Percentiles rank a stretch among this genome's conserved stretches.
phyloP scores from a whole-genome alignment of 345 rosid genomes.

The Salix viminalis region DNA sequence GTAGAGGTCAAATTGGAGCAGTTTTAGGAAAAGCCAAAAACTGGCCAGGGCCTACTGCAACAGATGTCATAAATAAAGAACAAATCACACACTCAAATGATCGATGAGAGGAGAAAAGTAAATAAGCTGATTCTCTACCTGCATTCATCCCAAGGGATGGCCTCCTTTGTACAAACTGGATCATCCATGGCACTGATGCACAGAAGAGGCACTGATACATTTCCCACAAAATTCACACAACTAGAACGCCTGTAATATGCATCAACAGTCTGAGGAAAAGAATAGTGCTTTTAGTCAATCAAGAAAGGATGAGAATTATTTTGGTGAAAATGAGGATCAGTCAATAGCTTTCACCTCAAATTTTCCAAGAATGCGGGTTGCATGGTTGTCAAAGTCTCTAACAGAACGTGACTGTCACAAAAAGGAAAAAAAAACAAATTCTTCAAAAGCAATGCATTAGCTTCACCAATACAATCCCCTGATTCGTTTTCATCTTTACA shows the following conservation, averaged over 20 bases:
- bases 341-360: constrained; percentile 28
- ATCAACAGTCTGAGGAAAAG: constrained; percentile 35
- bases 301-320: not conserved
- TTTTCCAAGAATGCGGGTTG: constrained; percentile 32
- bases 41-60: no score
- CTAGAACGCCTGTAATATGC: constrained; percentile 34
- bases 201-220: constrained; percentile 38
- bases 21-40: no score
- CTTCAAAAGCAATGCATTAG: not conserved
- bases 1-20: no score
- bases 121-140: constrained; percentile 15
- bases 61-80: not conserved
- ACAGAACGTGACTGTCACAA: constrained; percentile 27
- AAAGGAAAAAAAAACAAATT: constrained; percentile 4
- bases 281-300: constrained; percentile 2
- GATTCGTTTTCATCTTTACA: not conserved
- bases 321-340: not conserved
- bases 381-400: constrained; percentile 30
- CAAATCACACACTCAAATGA: not conserved
- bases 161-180: constrained; percentile 40
- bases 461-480: not conserved
- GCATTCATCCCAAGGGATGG: constrained; percentile 45
- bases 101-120: not conserved
- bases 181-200: constrained; percentile 38
- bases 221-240: constrained; percentile 19